Conservation (phyloP, 148 eudicot genomes). For the Mesembryanthemum crystallinum region DNA sequence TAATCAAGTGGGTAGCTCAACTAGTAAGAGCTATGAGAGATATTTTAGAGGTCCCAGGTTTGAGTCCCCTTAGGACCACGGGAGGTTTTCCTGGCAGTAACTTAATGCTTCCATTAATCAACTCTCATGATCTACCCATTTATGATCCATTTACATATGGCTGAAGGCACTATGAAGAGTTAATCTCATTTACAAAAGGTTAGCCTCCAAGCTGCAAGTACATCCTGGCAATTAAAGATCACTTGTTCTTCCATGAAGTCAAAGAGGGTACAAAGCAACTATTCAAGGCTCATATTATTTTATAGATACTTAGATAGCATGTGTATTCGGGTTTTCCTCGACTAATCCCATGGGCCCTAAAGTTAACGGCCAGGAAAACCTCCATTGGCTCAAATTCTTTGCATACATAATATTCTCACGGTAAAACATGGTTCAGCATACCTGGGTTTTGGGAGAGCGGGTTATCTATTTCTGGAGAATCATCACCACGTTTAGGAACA, state of each 20-base stretch:
- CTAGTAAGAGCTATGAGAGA: no score
- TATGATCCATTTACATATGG: background rate
- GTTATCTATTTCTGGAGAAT: slow-evolving; percentile 71
- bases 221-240: background rate
- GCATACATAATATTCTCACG: background rate
- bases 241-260: background rate
- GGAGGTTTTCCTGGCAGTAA: no score
- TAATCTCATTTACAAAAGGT: background rate
- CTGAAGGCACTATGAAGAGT: background rate
- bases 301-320: no score
- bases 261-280: no score
- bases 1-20: no score
- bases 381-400: no score
- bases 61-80: no score
- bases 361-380: no score
- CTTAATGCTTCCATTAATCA: background rate
- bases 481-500: slow-evolving; percentile 52
- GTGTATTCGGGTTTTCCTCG: no score
- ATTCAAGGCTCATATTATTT: no score
- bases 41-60: no score
- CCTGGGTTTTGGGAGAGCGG: slow-evolving; percentile 97
- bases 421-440: slow-evolving; percentile 20
- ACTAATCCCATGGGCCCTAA: no score
- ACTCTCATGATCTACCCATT: background rate
- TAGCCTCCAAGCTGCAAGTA: background rate